A percentile compares a stretch with the other conserved stretches of the same genome.
phyloP scores from a whole-genome alignment of 192 early-diverging fungal genomes.

The Linderina pennispora region DNA sequence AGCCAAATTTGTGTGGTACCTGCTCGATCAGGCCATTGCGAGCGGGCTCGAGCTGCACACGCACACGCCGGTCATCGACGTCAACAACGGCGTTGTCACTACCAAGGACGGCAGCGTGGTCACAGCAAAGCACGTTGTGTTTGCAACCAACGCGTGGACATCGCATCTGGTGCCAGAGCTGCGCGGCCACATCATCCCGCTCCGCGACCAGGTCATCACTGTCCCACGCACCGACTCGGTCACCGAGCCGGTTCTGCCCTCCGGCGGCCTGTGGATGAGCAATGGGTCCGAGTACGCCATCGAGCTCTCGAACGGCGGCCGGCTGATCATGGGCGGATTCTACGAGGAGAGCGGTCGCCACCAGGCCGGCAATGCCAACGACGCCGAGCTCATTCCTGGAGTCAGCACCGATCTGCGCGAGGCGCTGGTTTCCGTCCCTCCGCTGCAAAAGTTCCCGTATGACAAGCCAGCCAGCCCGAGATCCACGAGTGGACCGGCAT shows the following conservation, averaged over 20 bases:
- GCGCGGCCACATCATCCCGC: constrained; percentile 22
- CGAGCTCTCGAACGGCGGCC: constrained; percentile 20
- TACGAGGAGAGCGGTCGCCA: constrained; percentile 22
- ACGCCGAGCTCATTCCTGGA: constrained; percentile 11
- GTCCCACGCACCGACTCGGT: constrained; percentile 4
- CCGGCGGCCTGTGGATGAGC: constrained; percentile 8
- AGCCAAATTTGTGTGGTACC: constrained; percentile 2
- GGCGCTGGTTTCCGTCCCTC: neutral
- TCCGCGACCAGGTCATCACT: constrained; percentile 49
- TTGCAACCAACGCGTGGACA: constrained; percentile 48
- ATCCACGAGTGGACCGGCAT: constrained; percentile 47
- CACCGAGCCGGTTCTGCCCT: neutral
- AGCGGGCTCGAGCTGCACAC: constrained; percentile 5
- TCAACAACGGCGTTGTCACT: too few species aligned
- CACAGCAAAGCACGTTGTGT: constrained; percentile 21
- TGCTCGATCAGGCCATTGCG: neutral
- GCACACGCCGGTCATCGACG: constrained; percentile 11
- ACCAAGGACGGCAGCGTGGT: too few species aligned
- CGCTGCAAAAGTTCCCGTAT: neutral
- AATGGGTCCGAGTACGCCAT: constrained; percentile 47
- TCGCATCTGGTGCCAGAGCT: constrained; percentile 28
- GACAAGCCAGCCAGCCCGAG: neutral
- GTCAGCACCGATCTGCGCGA: constrained; percentile 16
- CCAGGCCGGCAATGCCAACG: constrained; percentile 32
- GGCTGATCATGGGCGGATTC: constrained; percentile 44